Percentiles rank a stretch among this genome's conserved stretches.
Conservation (phyloP, 1,284 basidiomycete species). For the Boletus subluridellus region DNA sequence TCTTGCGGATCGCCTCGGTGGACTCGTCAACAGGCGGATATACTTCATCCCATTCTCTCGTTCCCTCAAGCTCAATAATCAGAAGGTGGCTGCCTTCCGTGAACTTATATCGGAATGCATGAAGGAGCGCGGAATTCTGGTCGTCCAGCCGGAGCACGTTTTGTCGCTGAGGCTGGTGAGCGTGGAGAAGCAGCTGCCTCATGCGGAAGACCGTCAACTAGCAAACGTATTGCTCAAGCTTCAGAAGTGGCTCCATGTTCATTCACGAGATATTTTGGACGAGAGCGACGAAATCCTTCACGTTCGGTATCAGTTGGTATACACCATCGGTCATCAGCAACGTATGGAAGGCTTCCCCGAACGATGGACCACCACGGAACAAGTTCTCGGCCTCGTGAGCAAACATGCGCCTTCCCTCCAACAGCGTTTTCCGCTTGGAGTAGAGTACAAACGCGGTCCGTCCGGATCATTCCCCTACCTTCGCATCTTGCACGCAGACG, state of each 20-base stretch:
- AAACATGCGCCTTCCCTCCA: too few relatives aligned
- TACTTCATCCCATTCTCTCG: conserved; percentile 52
- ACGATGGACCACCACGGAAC: too few relatives aligned
- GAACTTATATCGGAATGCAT: conserved; percentile 40
- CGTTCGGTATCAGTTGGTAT: conserved; percentile 48
- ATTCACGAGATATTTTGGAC: conserved; percentile 26
- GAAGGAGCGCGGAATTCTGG: not conserved
- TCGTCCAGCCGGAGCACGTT: conserved; percentile 14
- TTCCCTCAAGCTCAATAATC: conserved; percentile 25
- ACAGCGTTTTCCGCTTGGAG: too few relatives aligned
- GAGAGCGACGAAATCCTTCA: conserved; percentile 45
- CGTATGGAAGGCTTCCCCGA: conserved; percentile 32
- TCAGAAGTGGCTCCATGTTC: not conserved
- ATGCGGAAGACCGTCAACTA: not conserved
- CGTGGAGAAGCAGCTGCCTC: conserved; percentile 31
- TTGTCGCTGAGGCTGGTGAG: conserved; percentile 49
- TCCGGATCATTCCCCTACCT: too few relatives aligned
- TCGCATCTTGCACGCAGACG: too few relatives aligned
- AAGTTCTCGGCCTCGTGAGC: too few relatives aligned
- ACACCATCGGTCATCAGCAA: conserved; percentile 43
- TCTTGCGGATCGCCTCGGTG: conserved; percentile 42
- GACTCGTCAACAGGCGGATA: conserved; percentile 45
- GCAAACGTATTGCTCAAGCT: not conserved
- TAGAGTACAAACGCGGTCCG: too few relatives aligned
- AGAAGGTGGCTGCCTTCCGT: not conserved